A percentile compares a stretch with the other conserved stretches of the same genome.
phyloP scores from a whole-genome alignment of 23 red algal genomes.

The Agarophyton chilense region DNA sequence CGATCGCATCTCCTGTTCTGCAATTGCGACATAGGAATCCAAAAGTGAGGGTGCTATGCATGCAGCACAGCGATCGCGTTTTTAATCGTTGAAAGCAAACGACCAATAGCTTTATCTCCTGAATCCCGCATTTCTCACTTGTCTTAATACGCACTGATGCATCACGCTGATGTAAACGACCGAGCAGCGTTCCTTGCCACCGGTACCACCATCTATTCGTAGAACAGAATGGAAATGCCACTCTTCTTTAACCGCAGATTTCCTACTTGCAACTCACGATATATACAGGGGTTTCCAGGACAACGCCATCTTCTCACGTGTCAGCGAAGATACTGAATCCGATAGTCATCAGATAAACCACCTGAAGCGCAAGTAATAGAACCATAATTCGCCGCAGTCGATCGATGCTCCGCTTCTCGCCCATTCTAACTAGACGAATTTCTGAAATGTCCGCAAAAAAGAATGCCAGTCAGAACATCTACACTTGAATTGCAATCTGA shows the following conservation, averaged over 20 bases:
- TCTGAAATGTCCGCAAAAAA: neutral
- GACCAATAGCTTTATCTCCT: too few species aligned
- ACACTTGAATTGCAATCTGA: neutral
- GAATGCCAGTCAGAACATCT: neutral
- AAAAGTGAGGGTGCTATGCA: too few species aligned
- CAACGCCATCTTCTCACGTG: neutral
- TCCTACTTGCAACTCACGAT: too few species aligned
- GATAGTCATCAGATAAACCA: constrained; percentile 11
- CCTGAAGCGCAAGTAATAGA: neutral
- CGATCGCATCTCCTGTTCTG: neutral
- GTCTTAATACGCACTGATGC: neutral
- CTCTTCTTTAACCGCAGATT: too few species aligned
- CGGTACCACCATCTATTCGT: too few species aligned
- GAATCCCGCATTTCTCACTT: too few species aligned
- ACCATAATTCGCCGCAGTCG: constrained; percentile 25
- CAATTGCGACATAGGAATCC: neutral
- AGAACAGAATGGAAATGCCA: too few species aligned
- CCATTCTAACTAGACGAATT: constrained; percentile 31
- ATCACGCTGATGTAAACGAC: neutral
- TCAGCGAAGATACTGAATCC: constrained; percentile 9
- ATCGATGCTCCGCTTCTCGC: constrained; percentile 32
- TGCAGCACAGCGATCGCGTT: too few species aligned
- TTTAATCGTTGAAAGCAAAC: too few species aligned
- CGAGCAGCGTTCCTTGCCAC: too few species aligned
- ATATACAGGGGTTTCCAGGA: neutral